Percentiles rank a stretch among this genome's conserved stretches.
These are phyloP conservation scores for Alternaria sp. DNA, from an alignment of 2,329 filamentous ascomycete genomes.

Conservation along the genomic window DNA sequence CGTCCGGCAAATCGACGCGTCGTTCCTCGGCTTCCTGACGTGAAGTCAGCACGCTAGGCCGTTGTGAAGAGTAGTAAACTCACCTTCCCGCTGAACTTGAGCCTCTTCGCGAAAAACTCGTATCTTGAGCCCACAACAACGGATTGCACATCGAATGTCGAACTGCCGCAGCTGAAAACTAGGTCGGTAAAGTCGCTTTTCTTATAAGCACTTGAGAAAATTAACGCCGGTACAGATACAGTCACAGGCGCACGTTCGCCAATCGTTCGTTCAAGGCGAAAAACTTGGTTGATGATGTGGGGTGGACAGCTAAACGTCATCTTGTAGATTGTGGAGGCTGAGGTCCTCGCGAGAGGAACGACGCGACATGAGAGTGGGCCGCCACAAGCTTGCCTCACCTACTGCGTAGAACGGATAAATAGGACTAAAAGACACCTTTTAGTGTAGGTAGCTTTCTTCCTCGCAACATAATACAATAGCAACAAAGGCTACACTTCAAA, in stretches of 20 bases:
- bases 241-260: too few relatives aligned
- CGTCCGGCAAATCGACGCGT: conserved; percentile 26
- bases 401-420: not conserved
- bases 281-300: not conserved
- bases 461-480: too few relatives aligned
- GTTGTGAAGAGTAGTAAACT: not conserved
- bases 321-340: not conserved
- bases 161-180: conserved; percentile 26
- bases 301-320: conserved; percentile 2
- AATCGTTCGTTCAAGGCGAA: not conserved
- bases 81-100: conserved; percentile 16
- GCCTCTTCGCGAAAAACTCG: conserved; percentile 28
- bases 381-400: not conserved
- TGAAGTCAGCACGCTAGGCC: not conserved
- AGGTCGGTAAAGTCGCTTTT: conserved; percentile 30
- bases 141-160: conserved; percentile 27
- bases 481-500: too few relatives aligned
- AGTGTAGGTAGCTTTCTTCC: too few relatives aligned
- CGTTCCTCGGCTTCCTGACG: conserved; percentile 23
- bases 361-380: conserved; percentile 3
- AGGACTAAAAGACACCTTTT: too few relatives aligned
- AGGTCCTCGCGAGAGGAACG: not conserved
- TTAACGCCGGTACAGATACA: not conserved
- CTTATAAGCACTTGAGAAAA: conserved; percentile 19
- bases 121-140: conserved; percentile 24